phyloP scores from a whole-genome alignment of 129 eudicot species.

The Artemisia argyi region DNA sequence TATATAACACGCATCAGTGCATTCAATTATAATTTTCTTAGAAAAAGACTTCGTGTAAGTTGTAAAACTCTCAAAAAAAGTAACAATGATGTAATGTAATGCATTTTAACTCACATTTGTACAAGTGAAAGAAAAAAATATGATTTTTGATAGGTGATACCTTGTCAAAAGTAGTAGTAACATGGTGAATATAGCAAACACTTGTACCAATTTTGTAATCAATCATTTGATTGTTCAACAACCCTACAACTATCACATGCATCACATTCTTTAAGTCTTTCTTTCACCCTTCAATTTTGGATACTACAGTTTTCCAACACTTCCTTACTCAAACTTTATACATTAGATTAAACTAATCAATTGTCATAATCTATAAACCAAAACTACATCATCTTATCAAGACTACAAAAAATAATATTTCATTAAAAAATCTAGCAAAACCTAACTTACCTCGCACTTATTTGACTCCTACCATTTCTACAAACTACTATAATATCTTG shows the following conservation, averaged over 20 bases:
- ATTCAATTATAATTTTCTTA: not conserved
- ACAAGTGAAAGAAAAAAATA: not conserved
- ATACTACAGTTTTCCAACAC: constrained; percentile 26
- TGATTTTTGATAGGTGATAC: constrained; percentile 10
- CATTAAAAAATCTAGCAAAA: not conserved
- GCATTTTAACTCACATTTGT: not conserved
- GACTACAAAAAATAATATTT: not conserved
- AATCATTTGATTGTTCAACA: constrained; percentile 63
- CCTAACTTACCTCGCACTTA: constrained; percentile 4
- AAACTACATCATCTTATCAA: not conserved
- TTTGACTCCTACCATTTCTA: not conserved
- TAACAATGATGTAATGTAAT: constrained; percentile 12
- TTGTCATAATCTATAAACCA: not conserved
- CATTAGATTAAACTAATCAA: not conserved
- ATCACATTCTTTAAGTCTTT: constrained; percentile 48
- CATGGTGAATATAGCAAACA: constrained; percentile 25
- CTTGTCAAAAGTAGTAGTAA: constrained; percentile 35
- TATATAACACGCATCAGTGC: no score
- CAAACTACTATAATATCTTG: no score
- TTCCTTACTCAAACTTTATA: constrained; percentile 4
- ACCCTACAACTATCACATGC: constrained; percentile 79
- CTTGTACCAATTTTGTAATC: constrained; percentile 28
- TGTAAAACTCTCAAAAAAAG: not conserved
- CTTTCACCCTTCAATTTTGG: constrained; percentile 31
- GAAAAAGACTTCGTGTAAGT: not conserved